Conservation (phyloP, 2,329 filamentous ascomycete species). For the Aspergillus floridensis region DNA sequence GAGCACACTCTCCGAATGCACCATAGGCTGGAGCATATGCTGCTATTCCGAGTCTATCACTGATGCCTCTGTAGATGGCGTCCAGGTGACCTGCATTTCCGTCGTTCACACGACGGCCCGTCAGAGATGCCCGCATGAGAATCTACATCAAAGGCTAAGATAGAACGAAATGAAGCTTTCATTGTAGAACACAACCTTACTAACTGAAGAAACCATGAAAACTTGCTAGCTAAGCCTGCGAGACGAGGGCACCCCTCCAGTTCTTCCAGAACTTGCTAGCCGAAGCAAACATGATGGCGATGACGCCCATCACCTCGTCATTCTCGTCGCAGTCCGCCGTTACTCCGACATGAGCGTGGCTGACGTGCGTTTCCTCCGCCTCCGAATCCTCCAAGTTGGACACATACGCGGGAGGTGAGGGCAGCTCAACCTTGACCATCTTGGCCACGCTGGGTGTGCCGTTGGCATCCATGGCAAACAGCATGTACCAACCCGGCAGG, state of each 20-base stretch:
- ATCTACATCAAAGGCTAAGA: too few species aligned
- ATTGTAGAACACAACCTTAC: too few species aligned
- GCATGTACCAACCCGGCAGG: slow-evolving; percentile 1
- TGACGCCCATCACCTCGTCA: not conserved
- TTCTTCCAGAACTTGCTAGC: not conserved
- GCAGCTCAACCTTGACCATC: slow-evolving; percentile 29
- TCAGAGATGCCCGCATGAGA: too few species aligned
- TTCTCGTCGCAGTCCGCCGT: not conserved
- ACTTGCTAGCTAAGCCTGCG: not conserved
- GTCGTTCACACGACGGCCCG: too few species aligned
- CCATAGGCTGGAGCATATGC: too few species aligned
- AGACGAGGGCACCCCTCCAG: not conserved
- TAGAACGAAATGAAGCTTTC: too few species aligned
- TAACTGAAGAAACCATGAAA: not conserved
- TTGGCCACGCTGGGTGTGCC: slow-evolving; percentile 36
- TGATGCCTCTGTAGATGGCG: too few species aligned
- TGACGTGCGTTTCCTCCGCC: not conserved
- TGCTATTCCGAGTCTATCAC: too few species aligned
- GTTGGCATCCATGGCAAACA: slow-evolving; percentile 1
- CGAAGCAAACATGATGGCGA: not conserved
- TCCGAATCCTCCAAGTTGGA: not conserved
- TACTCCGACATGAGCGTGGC: not conserved
- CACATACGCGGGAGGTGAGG: not conserved
- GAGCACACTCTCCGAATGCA: too few species aligned
- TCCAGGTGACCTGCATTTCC: too few species aligned